Evolutionary conservation across 192 early-diverging fungal species (phyloP).

Genomic region (Mortierella hygrophila): DNA sequence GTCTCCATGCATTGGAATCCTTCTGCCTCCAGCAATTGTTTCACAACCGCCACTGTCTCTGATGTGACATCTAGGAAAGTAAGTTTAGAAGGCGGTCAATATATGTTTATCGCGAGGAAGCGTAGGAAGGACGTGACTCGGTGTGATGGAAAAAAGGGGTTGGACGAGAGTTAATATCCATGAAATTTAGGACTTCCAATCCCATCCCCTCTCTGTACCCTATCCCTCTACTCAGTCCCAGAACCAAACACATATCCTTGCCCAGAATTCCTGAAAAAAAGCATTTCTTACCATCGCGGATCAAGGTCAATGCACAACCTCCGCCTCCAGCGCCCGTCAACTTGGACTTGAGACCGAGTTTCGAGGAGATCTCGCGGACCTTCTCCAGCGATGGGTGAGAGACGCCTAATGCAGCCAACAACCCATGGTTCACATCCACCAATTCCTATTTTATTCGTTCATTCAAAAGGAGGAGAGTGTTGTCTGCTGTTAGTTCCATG

Average conservation of each 20-base stretch:
- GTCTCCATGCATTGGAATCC: conserved; percentile 83
- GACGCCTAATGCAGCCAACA: conserved; percentile 84
- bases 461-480: background rate
- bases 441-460: conserved; percentile 64
- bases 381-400: conserved; percentile 87
- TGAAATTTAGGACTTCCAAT: background rate
- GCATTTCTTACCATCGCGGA: conserved; percentile 68
- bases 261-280: background rate
- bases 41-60: conserved; percentile 59
- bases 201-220: background rate
- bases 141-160: background rate
- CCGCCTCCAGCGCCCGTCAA: conserved; percentile 98
- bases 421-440: conserved; percentile 87
- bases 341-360: conserved; percentile 81
- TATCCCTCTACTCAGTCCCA: background rate
- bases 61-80: conserved; percentile 48
- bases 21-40: conserved; percentile 61
- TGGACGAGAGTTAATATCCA: background rate
- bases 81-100: background rate
- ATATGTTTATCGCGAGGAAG: background rate
- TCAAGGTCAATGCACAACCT: conserved; percentile 90
- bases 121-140: background rate
- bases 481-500: too few species aligned
- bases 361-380: conserved; percentile 73
- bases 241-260: background rate